Evolutionary conservation across 148 eudicot species (phyloP), one percentile per base, ranked within the genome.

Genomic region (Polygonum maritimum): DNA sequence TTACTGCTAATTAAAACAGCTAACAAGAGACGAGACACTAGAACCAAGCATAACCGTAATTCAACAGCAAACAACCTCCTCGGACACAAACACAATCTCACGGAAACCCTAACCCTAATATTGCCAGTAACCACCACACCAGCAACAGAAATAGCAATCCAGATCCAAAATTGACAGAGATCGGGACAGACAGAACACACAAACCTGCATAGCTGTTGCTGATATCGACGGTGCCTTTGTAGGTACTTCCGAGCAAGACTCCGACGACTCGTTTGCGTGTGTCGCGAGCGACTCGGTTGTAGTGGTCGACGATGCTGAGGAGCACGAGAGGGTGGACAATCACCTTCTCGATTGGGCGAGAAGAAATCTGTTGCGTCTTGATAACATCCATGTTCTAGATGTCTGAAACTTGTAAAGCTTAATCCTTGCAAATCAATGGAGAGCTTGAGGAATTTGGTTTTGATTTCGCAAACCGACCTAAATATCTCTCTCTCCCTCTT

Each of bases 261-360:
- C 99, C 99, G 74, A 95, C 88, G 26, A 95, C 97, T 41, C 99
- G 92, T 81, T 92, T 95, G 79, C 85, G 88, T 9, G 97, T 92
- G 78, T 92, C 99, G 62, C 95, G 91, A 13, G 99, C 99, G 45
- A 92, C 97, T n/a, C 99, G 83, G 65, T 95, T 92, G 89, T 92
- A 95, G 87, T 95, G 93, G 75, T 95, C 99, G 49, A 95, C 99
- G 72, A 91, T 88, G 85, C 99, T 95, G 13, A 95, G 88, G 1
- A 95, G 87, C 10, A 95, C 99, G 16, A 95, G 82, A 0, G 99
- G 99, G 35, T 95, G 99, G 2, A 95, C 99, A 38, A 95, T 87
- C 78, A 92, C 99, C 73, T 92, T 95, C 85, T 90, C 92, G 65
- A 95, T 88, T 78, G 96, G 85, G 4, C 90, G 76, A 1, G 89